Evolutionary conservation across 1,139 yeast genomes (phyloP).

Genomic region (Yamadazyma sp.): DNA sequence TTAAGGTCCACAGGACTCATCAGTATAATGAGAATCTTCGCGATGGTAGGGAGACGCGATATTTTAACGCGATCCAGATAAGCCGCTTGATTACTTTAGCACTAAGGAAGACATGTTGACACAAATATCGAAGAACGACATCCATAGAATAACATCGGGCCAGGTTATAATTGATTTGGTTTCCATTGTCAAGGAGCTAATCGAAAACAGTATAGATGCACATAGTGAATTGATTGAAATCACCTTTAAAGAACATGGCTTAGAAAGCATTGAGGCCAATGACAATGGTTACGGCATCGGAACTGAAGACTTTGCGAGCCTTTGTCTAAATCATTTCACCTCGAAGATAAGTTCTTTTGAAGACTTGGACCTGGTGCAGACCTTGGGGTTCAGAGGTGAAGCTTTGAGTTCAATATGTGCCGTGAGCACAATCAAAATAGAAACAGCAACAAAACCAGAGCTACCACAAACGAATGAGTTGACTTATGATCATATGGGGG

Average conservation of each 20-base stretch:
- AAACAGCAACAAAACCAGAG: conserved; percentile 50
- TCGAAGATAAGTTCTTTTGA: conserved; percentile 68
- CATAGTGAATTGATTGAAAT: conserved; percentile 66
- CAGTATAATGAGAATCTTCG: neutral
- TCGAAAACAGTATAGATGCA: conserved; percentile 88
- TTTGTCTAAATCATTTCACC: conserved; percentile 77
- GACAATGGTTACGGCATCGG: conserved; percentile 83
- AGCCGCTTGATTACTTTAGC: neutral
- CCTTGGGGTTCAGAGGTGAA: conserved; percentile 85
- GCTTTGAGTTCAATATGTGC: conserved; percentile 76
- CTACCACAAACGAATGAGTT: conserved; percentile 62
- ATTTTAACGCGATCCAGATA: neutral
- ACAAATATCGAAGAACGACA: conserved; percentile 46
- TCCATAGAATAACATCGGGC: conserved; percentile 83
- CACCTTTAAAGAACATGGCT: conserved; percentile 66
- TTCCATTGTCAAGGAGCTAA: conserved; percentile 77
- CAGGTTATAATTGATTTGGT: conserved; percentile 84
- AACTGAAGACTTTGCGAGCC: conserved; percentile 52
- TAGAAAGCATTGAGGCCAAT: conserved; percentile 64
- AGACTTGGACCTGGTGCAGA: conserved; percentile 51
- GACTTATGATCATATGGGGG: conserved; percentile 55
- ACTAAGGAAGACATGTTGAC: conserved; percentile 19
- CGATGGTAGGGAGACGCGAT: neutral
- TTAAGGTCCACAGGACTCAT: conserved; percentile 18
- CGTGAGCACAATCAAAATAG: conserved; percentile 53